Percentiles rank a stretch among this genome's conserved stretches.
Conservation (phyloP, 2,329 filamentous ascomycete species). For the Penicillium janthinellum region DNA sequence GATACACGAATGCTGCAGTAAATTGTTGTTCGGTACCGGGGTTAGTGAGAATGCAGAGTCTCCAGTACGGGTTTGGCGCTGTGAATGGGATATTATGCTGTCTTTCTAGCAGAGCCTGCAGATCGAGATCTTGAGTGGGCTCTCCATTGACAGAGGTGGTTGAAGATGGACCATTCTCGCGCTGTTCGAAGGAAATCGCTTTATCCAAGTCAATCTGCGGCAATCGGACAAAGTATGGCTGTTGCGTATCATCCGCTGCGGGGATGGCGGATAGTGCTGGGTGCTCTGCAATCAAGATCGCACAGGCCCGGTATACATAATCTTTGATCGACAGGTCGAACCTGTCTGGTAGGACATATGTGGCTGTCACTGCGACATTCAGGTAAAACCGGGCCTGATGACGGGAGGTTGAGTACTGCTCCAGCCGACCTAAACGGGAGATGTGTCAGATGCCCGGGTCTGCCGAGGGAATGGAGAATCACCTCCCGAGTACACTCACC, state of each 20-base stretch:
- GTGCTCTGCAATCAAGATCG: conserved; percentile 43
- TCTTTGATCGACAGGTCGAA: conserved; percentile 30
- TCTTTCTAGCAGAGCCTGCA: conserved; percentile 44
- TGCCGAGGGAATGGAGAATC: not conserved
- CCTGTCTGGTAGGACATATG: conserved; percentile 35
- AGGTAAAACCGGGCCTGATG: conserved; percentile 49
- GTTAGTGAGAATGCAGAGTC: conserved; percentile 43
- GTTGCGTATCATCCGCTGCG: conserved; percentile 42
- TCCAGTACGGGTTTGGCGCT: conserved; percentile 47
- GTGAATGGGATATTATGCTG: conserved; percentile 48
- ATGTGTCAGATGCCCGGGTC: conserved; percentile 8
- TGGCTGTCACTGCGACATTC: conserved; percentile 47
- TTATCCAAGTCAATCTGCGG: conserved; percentile 45
- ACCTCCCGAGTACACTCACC: conserved; percentile 29
- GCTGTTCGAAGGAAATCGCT: conserved; percentile 40
- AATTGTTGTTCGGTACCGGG: conserved; percentile 34
- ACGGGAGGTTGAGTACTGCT: conserved; percentile 48
- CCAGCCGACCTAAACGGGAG: conserved; percentile 41
- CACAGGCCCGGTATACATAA: conserved; percentile 42
- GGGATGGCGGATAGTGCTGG: conserved; percentile 48
- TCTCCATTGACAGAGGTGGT: conserved; percentile 23
- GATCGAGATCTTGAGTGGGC: conserved; percentile 36
- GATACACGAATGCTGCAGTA: conserved; percentile 50
- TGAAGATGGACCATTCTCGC: conserved; percentile 11
- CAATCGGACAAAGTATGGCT: conserved; percentile 49